Percentiles rank a stretch among this genome's conserved stretches.
Evolutionary conservation across 23 red algal genomes (phyloP).

Genomic region (Porphyridium purpureum): DNA sequence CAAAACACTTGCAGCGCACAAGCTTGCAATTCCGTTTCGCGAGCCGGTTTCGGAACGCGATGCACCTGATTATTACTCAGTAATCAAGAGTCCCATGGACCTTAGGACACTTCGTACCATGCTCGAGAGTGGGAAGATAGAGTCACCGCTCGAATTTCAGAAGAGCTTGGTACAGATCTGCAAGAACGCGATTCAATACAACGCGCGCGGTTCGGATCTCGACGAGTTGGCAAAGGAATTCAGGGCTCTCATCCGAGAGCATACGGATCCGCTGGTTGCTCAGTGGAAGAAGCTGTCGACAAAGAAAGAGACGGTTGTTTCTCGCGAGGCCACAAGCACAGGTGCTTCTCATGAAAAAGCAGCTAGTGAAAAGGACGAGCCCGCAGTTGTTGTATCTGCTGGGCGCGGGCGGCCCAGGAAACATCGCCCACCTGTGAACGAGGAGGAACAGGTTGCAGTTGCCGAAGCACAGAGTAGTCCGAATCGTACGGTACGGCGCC

Average conservation of each 20-base stretch:
- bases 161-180: conserved; percentile 29
- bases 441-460: too few relatives aligned
- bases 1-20: not conserved
- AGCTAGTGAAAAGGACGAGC: too few relatives aligned
- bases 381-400: too few relatives aligned
- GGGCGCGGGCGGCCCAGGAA: too few relatives aligned
- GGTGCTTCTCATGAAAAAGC: too few relatives aligned
- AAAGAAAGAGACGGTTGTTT: too few relatives aligned
- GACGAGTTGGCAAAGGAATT: conserved; percentile 45
- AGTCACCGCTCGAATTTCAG: conserved; percentile 33
- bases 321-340: too few relatives aligned
- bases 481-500: too few relatives aligned
- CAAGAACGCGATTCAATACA: conserved; percentile 56
- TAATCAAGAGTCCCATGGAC: conserved; percentile 76
- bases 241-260: not conserved
- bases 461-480: too few relatives aligned
- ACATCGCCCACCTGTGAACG: too few relatives aligned
- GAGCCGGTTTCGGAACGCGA: conserved; percentile 64
- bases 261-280: not conserved
- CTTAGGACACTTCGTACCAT: conserved; percentile 28
- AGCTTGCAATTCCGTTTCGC: conserved; percentile 62
- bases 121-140: conserved; percentile 24
- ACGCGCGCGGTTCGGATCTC: conserved; percentile 30
- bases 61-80: conserved; percentile 76
- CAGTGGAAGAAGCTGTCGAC: too few relatives aligned